Evolutionary conservation across 495 filamentous ascomycete species (phyloP), one percentile per base, ranked within the genome.

Genomic region (Corynascus novoguineensis): DNA sequence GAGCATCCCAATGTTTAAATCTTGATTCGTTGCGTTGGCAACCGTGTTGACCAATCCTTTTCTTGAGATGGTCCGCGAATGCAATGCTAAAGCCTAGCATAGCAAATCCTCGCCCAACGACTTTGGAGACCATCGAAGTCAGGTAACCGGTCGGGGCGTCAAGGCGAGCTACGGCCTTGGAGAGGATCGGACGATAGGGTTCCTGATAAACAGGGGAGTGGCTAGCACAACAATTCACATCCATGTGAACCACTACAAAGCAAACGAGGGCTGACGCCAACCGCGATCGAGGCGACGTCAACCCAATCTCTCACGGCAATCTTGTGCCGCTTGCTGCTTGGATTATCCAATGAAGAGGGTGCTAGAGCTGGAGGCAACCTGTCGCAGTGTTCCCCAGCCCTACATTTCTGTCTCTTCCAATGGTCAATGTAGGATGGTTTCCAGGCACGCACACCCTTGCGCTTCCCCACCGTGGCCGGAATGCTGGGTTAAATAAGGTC

Each of bases 401-500:
- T 63, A 58, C 44, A n/a, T 57, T 63, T 5, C 12, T 4, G 58
- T 5, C 10, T 41, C n/a, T 61, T 62, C 50, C 45, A n/a, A n/a
- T 51, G 44, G 64, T 50, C 58, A 42, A 62, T 64, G 58, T 29
- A 40, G 34, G 17, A 14, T 35, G 25, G 45, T 53, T 51, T 21
- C 58, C 50, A 61, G 58, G 53, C 62, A 60, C 49, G 52, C 59
- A 59, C 57, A 54, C 48, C 42, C 27, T 38, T 47, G 44, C 22
- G 50, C 48, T 46, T 11, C 50, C 22, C 46, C 31, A 10, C 24
- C 34, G 29, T n/a, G 10, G 19, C 45, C 37, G 31, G 40, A 22
- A 34, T 25, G 38, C 55, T 31, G 49, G 66, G 68, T 74, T 77
- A 77, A 76, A 75, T 75, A 75, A n/a, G 65, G 67, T 55, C 45